Evolutionary conservation across 331 rosid species (phyloP).

Genomic region (Rosa hybrid): DNA sequence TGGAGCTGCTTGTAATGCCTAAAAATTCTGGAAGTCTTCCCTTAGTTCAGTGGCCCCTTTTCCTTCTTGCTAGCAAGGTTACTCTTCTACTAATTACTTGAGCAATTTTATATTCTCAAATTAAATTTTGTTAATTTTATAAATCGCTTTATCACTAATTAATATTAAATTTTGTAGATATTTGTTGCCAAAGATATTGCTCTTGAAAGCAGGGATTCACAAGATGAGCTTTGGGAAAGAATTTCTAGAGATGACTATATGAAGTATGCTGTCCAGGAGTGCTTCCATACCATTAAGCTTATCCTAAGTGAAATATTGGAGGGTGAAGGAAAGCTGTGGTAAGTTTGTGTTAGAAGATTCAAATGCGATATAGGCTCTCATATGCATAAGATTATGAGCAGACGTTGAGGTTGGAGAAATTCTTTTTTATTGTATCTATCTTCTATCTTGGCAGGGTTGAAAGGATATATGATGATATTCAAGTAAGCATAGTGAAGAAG

Average conservation of each 20-base stretch:
- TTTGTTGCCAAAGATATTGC: constrained; percentile 94
- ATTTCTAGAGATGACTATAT: constrained; percentile 86
- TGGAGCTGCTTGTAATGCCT: constrained; percentile 90
- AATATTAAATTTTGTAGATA: constrained; percentile 46
- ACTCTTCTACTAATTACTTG: constrained; percentile 3
- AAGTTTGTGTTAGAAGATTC: constrained; percentile 27
- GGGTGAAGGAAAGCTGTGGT: constrained; percentile 84
- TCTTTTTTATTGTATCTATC: constrained; percentile 22
- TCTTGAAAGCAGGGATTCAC: constrained; percentile 66
- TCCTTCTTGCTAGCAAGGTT: constrained; percentile 99
- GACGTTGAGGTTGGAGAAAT: background rate
- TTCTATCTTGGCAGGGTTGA: constrained; percentile 65
- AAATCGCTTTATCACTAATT: background rate
- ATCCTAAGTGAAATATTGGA: constrained; percentile 75
- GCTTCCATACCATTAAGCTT: constrained; percentile 60
- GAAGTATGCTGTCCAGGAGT: constrained; percentile 97
- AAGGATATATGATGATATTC: constrained; percentile 63
- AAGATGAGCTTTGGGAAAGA: constrained; percentile 83
- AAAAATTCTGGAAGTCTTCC: constrained; percentile 69
- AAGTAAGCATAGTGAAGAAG: constrained; percentile 43
- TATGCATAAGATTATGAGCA: background rate
- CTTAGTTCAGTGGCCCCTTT: constrained; percentile 97
- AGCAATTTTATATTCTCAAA: background rate
- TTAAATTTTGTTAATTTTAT: constrained; percentile 4
- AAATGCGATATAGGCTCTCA: constrained; percentile 1